Conservation (phyloP, 257 asterid genomes). For the Gentiana straminea region DNA sequence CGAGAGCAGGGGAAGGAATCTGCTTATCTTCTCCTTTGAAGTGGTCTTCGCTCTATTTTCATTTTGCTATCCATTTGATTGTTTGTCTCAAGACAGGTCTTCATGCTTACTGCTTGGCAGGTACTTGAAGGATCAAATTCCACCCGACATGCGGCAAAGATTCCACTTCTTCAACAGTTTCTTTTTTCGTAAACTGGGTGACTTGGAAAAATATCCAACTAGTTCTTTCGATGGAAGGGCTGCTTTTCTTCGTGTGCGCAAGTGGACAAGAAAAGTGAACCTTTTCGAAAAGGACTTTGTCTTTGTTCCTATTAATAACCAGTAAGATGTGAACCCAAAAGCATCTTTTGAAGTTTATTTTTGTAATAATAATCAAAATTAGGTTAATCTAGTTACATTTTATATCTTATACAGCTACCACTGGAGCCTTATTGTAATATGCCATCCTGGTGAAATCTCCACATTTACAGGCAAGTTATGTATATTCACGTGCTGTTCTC, state of each 20-base stretch:
- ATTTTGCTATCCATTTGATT: constrained; percentile 1
- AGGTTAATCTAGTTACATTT: neutral
- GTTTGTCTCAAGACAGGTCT: constrained; percentile 10
- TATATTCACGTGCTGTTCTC: constrained; percentile 2
- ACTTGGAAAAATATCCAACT: constrained; percentile 88
- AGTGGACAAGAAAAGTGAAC: constrained; percentile 94
- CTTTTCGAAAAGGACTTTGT: constrained; percentile 82
- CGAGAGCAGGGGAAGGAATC: neutral
- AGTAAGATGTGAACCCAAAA: constrained; percentile 39
- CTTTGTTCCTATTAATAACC: constrained; percentile 85
- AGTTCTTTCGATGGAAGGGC: constrained; percentile 81
- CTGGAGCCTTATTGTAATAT: constrained; percentile 87
- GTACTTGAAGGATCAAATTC: constrained; percentile 55
- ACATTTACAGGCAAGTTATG: constrained; percentile 57
- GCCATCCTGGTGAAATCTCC: constrained; percentile 77
- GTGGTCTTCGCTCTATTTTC: constrained; percentile 6
- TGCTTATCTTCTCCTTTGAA: neutral
- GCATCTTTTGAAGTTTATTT: neutral
- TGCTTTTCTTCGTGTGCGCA: constrained; percentile 90
- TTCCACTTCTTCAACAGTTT: constrained; percentile 91
- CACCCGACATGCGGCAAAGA: constrained; percentile 38
- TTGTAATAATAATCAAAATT: neutral
- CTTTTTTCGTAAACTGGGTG: constrained; percentile 90
- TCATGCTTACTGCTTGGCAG: constrained; percentile 34
- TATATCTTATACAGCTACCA: constrained; percentile 50